Percentiles rank a stretch among this genome's conserved stretches.
Conservation (phyloP, 805 yeast genomes). For the Ogataea pini region DNA sequence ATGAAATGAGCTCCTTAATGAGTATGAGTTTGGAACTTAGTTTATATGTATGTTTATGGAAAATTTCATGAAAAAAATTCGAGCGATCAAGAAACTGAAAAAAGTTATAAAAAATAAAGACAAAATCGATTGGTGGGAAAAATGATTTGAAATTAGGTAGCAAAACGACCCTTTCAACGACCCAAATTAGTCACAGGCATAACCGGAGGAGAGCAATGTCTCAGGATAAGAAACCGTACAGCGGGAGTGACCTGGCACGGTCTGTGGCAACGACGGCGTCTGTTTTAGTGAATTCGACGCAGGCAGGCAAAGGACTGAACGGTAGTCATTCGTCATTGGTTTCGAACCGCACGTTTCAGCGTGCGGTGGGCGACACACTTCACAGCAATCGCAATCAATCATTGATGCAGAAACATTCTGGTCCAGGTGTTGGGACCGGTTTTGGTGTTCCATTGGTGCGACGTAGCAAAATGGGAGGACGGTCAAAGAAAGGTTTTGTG, state of each 20-base stretch:
- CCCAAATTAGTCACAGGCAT: not conserved
- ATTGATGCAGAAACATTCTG: slow-evolving; percentile 24
- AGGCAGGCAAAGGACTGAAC: slow-evolving; percentile 17
- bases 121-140: slow-evolving; percentile 4
- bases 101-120: not conserved
- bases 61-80: not conserved
- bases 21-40: no score
- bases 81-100: not conserved
- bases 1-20: no score
- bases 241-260: slow-evolving; percentile 40
- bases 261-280: slow-evolving; percentile 60
- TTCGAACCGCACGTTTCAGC: slow-evolving; percentile 39
- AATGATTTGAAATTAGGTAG: not conserved
- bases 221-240: slow-evolving; percentile 8
- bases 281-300: slow-evolving; percentile 41
- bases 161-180: not conserved
- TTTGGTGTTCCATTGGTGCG: slow-evolving; percentile 17
- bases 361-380: slow-evolving; percentile 48
- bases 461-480: slow-evolving; percentile 15
- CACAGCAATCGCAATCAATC: slow-evolving; percentile 31
- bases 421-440: slow-evolving; percentile 9
- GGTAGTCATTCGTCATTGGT: slow-evolving; percentile 22
- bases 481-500: slow-evolving; percentile 43
- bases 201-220: slow-evolving; percentile 1
- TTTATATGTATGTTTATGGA: not conserved